These are phyloP conservation scores for Brettanomyces anomalus DNA, from an alignment of 805 yeast species.

Conservation along the genomic window DNA sequence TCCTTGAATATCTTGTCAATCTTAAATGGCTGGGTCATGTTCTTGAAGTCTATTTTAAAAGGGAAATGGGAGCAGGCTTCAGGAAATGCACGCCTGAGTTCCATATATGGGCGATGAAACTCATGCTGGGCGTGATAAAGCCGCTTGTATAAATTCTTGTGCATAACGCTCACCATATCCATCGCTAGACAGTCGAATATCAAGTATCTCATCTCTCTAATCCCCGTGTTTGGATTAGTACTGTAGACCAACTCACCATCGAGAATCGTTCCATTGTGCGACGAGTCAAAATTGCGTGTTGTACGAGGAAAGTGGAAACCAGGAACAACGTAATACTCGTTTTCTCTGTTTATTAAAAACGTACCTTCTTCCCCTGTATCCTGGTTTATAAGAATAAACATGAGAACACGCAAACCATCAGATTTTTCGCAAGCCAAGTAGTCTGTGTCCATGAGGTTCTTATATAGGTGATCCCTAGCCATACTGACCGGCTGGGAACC, in stretches of 20 bases:
- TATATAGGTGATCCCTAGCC: conserved; percentile 58
- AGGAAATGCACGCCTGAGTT: conserved; percentile 60
- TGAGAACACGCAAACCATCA: conserved; percentile 82
- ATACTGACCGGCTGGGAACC: conserved; percentile 97
- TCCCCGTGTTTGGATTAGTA: conserved; percentile 40
- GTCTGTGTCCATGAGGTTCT: conserved; percentile 58
- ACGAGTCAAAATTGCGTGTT: conserved; percentile 38
- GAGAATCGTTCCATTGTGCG: conserved; percentile 79
- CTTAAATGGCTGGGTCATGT: conserved; percentile 78
- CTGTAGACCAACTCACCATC: conserved; percentile 93
- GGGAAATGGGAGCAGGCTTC: conserved; percentile 71
- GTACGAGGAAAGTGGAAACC: conserved; percentile 73
- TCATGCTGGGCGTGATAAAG: conserved; percentile 78
- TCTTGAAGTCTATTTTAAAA: conserved; percentile 76
- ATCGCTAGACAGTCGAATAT: conserved; percentile 88
- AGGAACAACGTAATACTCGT: conserved; percentile 75
- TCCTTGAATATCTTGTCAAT: conserved; percentile 66
- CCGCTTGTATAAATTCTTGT: conserved; percentile 68
- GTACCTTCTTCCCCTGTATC: conserved; percentile 80
- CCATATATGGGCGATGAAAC: conserved; percentile 74
- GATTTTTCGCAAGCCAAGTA: conserved; percentile 94
- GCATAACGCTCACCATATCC: conserved; percentile 63
- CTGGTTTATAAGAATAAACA: conserved; percentile 51
- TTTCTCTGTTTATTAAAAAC: conserved; percentile 80
- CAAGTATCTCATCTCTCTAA: conserved; percentile 65